Evolutionary conservation across 2,329 filamentous ascomycete genomes (phyloP).

Genomic region (Paecilomyces sp.): DNA sequence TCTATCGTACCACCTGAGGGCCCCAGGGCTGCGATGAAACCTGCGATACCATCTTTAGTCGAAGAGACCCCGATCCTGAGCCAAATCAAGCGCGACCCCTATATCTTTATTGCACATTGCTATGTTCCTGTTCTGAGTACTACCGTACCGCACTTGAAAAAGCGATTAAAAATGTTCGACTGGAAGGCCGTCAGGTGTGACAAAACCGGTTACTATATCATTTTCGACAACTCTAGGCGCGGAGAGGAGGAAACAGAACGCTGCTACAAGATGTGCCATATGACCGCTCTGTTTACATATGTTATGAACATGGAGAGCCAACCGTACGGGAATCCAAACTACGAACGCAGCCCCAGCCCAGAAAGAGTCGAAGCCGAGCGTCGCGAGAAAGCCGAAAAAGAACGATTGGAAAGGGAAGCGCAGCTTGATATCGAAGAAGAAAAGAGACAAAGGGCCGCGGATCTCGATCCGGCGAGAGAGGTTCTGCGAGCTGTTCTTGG

Average conservation of each 20-base stretch:
- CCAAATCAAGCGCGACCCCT: conserved; percentile 71
- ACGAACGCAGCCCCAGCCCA: conserved; percentile 45
- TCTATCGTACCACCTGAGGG: conserved; percentile 25
- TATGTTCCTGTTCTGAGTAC: conserved; percentile 81
- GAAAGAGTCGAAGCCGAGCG: conserved; percentile 38
- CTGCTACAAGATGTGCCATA: conserved; percentile 72
- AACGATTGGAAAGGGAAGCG: conserved; percentile 62
- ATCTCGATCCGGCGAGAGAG: conserved; percentile 83
- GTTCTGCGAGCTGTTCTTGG: conserved; percentile 70
- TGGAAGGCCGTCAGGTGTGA: conserved; percentile 80
- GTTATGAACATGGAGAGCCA: conserved; percentile 85
- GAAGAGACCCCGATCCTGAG: conserved; percentile 61
- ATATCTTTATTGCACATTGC: conserved; percentile 80
- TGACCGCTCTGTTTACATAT: conserved; percentile 84
- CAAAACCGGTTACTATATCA: conserved; percentile 78
- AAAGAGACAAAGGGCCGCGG: conserved; percentile 76
- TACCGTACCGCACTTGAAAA: conserved; percentile 84
- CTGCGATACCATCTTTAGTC: conserved; percentile 43
- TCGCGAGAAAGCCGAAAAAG: conserved; percentile 58
- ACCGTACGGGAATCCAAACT: conserved; percentile 58
- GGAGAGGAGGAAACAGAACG: conserved; percentile 75
- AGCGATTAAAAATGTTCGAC: conserved; percentile 73
- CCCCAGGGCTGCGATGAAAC: conserved; percentile 31
- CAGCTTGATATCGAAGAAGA: conserved; percentile 82
- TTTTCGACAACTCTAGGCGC: conserved; percentile 72